Evolutionary conservation across 148 eudicot genomes (phyloP), one percentile per base, ranked within the genome.

Genomic region (Cornus controversa): DNA sequence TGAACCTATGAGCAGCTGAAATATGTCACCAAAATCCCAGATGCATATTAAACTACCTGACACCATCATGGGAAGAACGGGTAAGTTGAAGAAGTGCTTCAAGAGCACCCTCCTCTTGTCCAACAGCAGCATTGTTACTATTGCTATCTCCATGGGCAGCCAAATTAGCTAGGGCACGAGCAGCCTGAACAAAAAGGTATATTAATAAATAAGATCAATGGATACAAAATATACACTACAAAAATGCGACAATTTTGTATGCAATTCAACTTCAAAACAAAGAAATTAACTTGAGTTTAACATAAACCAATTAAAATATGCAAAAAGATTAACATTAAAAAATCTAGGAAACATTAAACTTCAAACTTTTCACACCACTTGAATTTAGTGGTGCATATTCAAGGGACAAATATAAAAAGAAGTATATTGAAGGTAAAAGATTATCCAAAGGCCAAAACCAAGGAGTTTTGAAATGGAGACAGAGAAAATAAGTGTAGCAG

Each of bases 111-210:
- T 93, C 90, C 82, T 96, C 99, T 84, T 88, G 94, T 80, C 99
- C 99, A 77, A 96, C 94, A 77, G 93, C 94, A 69, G 98, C 91
- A 90, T 93, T 96, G 69, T 92, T 96, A 76, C 75, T 89, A 60
- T 96, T 96, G 91, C 89, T 96, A 79, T 96, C 99, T 53, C 99
- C 99, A 83, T 96, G 98, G 81, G 99, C 98, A 65, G 98, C 99
- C 89, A 96, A 82, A 86, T 93, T 96, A 50, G 98, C 99, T 81
- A 96, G 84, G 26, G 99, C 99, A 75, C 99, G 94, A 84, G 99
- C 98, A 77, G 99, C 97, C 99, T 96, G 82, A 37, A 87, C 53
- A 71, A 78, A 73, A 67, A 50, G 31, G 11, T 36, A 22, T 18
- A 74, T 28, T n/a, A 20, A 66, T 36, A 28, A 75, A 75, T 23